phyloP scores from a whole-genome alignment of 768 basidiomycete species.

The Mycena sanguinolenta region DNA sequence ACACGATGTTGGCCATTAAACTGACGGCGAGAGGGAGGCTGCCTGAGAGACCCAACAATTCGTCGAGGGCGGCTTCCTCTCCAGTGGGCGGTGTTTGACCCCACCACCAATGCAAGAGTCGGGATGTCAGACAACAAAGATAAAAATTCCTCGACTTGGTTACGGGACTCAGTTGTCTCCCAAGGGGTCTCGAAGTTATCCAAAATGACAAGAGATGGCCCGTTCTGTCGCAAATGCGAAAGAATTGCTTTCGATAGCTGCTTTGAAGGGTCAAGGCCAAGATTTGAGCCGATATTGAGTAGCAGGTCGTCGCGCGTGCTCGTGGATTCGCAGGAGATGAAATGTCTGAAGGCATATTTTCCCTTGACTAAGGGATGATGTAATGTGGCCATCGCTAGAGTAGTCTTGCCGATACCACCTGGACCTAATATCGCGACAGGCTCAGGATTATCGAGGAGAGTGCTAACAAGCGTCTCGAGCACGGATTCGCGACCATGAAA shows the following conservation, averaged over 20 bases:
- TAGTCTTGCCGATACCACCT: slow-evolving; percentile 31
- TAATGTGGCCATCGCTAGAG: slow-evolving; percentile 7
- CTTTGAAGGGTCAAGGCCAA: background rate
- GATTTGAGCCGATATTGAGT: background rate
- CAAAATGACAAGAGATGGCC: slow-evolving; percentile 4
- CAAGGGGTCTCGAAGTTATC: slow-evolving; percentile 33
- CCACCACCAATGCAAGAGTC: slow-evolving; percentile 19
- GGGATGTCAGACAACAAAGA: slow-evolving; percentile 18
- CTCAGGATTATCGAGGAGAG: background rate
- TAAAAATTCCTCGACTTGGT: slow-evolving; percentile 20
- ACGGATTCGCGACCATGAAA: slow-evolving; percentile 14
- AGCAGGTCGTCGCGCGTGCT: slow-evolving; percentile 1
- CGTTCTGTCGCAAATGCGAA: background rate
- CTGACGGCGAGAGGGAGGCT: slow-evolving; percentile 19
- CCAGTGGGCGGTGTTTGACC: background rate
- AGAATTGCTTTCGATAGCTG: slow-evolving; percentile 7
- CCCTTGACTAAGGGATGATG: background rate
- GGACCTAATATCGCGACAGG: slow-evolving; percentile 22
- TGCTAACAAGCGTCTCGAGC: background rate
- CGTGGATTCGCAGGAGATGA: slow-evolving; percentile 28
- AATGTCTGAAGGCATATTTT: slow-evolving; percentile 13
- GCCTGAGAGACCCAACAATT: slow-evolving; percentile 6
- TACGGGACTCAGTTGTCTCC: slow-evolving; percentile 26
- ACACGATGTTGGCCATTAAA: slow-evolving; percentile 16
- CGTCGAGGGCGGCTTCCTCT: background rate